Conservation (phyloP, 257 asterid species). For the Forsythia viridissima region DNA sequence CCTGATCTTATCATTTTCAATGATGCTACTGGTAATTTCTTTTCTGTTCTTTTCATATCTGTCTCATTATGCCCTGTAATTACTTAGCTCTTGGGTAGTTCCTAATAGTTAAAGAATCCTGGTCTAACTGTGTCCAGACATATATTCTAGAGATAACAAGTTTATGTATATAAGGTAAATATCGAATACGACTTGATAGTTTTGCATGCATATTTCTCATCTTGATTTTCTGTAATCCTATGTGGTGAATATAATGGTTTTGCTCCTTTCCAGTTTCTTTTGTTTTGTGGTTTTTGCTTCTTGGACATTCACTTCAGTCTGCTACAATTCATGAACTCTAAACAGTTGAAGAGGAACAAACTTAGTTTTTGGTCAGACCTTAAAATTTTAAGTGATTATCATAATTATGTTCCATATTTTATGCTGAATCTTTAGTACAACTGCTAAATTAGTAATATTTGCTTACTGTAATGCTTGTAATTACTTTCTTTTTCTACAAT, state of each 20-base stretch:
- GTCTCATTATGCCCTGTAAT: background rate
- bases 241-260: background rate
- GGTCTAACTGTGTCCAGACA: background rate
- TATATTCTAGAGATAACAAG: background rate
- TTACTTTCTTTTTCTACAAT: background rate
- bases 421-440: slow-evolving; percentile 13
- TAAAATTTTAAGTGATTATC: background rate
- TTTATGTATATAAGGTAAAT: background rate
- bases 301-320: background rate
- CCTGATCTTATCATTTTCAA: slow-evolving; percentile 4
- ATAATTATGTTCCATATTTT: background rate
- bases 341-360: background rate
- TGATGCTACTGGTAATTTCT: slow-evolving; percentile 19
- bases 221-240: background rate
- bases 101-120: background rate
- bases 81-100: background rate
- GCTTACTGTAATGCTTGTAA: background rate
- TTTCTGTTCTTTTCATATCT: slow-evolving; percentile 8
- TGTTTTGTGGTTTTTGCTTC: background rate
- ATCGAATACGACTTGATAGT: background rate
- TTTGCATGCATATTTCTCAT: background rate
- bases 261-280: background rate
- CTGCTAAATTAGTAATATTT: slow-evolving; percentile 2
- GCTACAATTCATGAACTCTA: background rate
- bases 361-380: background rate